Evolutionary conservation across 345 rosid species (phyloP), one percentile per base, ranked within the genome.

Genomic region (Arabidopsis suecica): DNA sequence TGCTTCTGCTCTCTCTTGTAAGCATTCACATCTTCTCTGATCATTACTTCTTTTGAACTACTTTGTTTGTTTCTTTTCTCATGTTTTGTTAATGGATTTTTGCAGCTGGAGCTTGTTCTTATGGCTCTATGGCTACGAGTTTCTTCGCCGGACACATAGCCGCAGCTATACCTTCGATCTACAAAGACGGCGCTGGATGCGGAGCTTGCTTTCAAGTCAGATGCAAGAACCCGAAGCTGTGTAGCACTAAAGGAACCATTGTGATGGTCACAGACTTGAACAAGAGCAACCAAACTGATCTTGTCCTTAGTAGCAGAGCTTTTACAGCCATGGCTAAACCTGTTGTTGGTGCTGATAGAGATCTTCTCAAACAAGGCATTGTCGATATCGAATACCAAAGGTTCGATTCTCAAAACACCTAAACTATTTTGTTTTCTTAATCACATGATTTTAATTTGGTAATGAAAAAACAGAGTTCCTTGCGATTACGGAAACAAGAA

Each of bases 101-200:
- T 84, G 81, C 85, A 95, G 99, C 92, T 54, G 97, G 99, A n/a
- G 92, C 96, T 78, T 95, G 99, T 75, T 86, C 91, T 33, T 92
- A 89, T 72, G 97, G 96, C 16, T 86, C 96, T 18, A 49, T 85
- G 69, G 97, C 97, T 22, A 62, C 86, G 3, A 82, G 72, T 10
- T 87, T 90, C 83, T 86, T 78, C 72, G 77, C 80, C 37, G 97
- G 99, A 41, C 79, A 87, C 75, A 79, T 92, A 13, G 97, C 99
- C 0, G 96, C 88, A 40, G 93, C 79, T 59, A 76, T 78, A 49
- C 82, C 96, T 79, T 83, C 97, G 5, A 79, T 90, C 73, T 92
- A 79, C 84, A 92, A 95, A 81, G 81, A 87, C 37, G 99, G 99
- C 1, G 93, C 87, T 67, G 93, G 93, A 12, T 95, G 97, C 18